phyloP scores from a whole-genome alignment of 2,329 filamentous ascomycete species.

The Lecanicillium sp. region DNA sequence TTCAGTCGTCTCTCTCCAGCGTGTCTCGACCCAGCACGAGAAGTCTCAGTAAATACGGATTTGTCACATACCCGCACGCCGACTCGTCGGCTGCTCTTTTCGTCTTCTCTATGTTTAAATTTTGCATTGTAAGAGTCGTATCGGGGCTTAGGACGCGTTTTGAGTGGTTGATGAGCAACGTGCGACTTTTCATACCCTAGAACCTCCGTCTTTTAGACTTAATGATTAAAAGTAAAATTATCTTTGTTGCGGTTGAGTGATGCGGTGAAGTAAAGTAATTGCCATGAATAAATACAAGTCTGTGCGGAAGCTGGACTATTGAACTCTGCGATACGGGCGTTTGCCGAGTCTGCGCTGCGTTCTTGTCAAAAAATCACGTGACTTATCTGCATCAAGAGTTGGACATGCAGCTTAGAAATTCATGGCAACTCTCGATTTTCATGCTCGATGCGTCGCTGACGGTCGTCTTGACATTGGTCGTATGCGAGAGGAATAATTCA shows the following conservation, averaged over 20 bases:
- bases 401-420: too few species aligned
- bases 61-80: constrained; percentile 34
- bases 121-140: constrained; percentile 34
- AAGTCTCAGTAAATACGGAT: constrained; percentile 61
- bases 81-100: constrained; percentile 30
- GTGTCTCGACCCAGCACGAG: constrained; percentile 87
- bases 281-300: too few species aligned
- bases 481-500: too few species aligned
- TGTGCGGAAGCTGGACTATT: too few species aligned
- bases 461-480: too few species aligned
- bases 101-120: constrained; percentile 34
- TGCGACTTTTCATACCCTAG: constrained; percentile 33
- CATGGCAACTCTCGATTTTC: too few species aligned
- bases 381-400: background rate
- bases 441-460: too few species aligned
- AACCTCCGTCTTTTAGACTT: constrained; percentile 32
- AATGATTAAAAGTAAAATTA: constrained; percentile 39
- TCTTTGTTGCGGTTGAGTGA: too few species aligned
- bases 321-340: too few species aligned
- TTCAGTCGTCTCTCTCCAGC: constrained; percentile 78
- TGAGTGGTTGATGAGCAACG: constrained; percentile 26
- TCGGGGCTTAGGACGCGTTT: constrained; percentile 28
- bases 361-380: constrained; percentile 12
- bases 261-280: too few species aligned
- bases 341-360: too few species aligned